Percentiles rank a stretch among this genome's conserved stretches.
Conservation (phyloP, 495 filamentous ascomycete genomes). For the Hypoxylon crocopeplum region DNA sequence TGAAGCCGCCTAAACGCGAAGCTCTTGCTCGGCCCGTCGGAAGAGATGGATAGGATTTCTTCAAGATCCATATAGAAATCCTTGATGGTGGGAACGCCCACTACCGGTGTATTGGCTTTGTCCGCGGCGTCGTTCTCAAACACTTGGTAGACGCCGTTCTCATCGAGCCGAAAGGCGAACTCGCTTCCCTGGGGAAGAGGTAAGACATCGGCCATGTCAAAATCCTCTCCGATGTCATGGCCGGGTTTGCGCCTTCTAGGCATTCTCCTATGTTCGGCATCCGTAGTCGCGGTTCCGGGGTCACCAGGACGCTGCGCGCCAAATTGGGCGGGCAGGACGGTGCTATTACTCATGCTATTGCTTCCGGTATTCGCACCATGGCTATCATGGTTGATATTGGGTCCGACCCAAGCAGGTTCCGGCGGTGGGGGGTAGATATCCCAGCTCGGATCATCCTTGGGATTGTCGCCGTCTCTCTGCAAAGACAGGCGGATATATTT, state of each 20-base stretch:
- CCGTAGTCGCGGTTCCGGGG: slow-evolving; percentile 10
- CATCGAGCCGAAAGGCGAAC: slow-evolving; percentile 78
- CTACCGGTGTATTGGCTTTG: slow-evolving; percentile 68
- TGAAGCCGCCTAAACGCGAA: slow-evolving; percentile 94
- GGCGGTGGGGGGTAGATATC: slow-evolving; percentile 89
- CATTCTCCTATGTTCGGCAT: slow-evolving; percentile 39
- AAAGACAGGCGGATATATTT: slow-evolving; percentile 90
- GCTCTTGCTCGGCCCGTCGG: slow-evolving; percentile 94
- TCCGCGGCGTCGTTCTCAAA: slow-evolving; percentile 71
- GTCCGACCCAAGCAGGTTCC: slow-evolving; percentile 85
- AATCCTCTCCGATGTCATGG: slow-evolving; percentile 89
- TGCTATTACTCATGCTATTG: slow-evolving; percentile 64
- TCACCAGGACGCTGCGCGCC: slow-evolving; percentile 19
- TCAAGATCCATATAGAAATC: slow-evolving; percentile 98
- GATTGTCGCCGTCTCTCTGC: slow-evolving; percentile 81
- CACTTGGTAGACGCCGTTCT: slow-evolving; percentile 88
- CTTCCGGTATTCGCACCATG: slow-evolving; percentile 47
- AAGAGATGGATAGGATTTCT: slow-evolving; percentile 79
- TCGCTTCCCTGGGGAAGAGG: slow-evolving; percentile 74
- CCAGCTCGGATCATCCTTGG: slow-evolving; percentile 85
- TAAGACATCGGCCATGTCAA: slow-evolving; percentile 76
- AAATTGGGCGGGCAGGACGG: slow-evolving; percentile 50
- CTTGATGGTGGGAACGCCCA: slow-evolving; percentile 83
- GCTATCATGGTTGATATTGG: slow-evolving; percentile 52
- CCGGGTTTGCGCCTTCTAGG: slow-evolving; percentile 80